Base-by-base conservation (phyloP, 2,329 filamentous ascomycete genomes). In the Xylaria sp. region DNA sequence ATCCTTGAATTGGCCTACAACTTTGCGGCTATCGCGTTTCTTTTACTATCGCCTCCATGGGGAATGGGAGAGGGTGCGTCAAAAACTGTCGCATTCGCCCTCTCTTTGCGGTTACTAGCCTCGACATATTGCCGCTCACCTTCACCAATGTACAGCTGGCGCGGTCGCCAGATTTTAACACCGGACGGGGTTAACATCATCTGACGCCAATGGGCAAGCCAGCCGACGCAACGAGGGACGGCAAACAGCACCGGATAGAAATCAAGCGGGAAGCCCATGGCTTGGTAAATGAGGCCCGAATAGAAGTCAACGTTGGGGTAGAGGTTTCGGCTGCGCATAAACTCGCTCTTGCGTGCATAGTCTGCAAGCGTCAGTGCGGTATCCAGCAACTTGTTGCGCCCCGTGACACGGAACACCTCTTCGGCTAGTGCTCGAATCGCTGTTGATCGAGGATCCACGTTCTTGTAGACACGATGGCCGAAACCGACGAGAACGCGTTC, bases 401-500 rank as follows among this genome's bases (percentile, higher is more conserved):
- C 83, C 1, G 83, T 85, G 30, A 85, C 83, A 52, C 79, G 76
- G 74, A 85, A 85, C 23, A 85, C 83, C 67, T 83, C 79, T 62
- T 85, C 83, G 36, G 84, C 83, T 0, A 86, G 80, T 68, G 81
- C 76, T 5, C 81, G 79, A 68, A 87, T 85, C 39, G 83, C 83
- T 6, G 80, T 84, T 12, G 81, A 83, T 3, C 86, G 82, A 4
- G 86, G 86, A 68, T 87, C 86, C 0, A 84, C 82, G 71, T 84
- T 85, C 72, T 85, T 83, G 77, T 86, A 86, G 28, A 86, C 82
- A 25, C 85, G 81, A 76, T 88, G 85, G 5, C 86, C 86, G 73
- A 86, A 87, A 7, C 86, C 86, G 30, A 86, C 85, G 1, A 88
- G 80, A 8, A 86, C 83, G 8, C 81, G 79, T 75, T 87, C 84